phyloP scores from a whole-genome alignment of 768 basidiomycete species.

The Podaxis sp. region DNA sequence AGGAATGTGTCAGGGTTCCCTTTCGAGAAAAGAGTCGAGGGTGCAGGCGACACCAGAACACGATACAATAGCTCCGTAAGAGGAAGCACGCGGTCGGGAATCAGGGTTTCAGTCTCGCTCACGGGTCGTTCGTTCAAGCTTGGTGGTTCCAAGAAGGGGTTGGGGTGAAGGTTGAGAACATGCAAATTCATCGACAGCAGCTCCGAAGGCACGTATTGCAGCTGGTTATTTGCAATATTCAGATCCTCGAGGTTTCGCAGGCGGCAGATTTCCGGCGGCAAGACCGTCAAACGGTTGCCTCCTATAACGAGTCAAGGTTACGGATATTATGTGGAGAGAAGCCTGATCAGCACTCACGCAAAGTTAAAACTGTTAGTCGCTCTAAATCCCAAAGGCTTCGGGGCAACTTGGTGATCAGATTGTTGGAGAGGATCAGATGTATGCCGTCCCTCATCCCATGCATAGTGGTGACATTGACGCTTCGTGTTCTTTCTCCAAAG shows the following conservation, averaged over 20 bases:
- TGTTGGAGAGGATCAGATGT: conserved; percentile 54
- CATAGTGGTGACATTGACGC: conserved; percentile 19
- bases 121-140: conserved; percentile 19
- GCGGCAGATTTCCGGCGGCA: conserved; percentile 63
- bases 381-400: conserved; percentile 53
- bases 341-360: conserved; percentile 45
- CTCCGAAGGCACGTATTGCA: conserved; percentile 64
- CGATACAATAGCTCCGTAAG: conserved; percentile 36
- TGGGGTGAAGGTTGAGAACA: conserved; percentile 49
- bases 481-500: conserved; percentile 24
- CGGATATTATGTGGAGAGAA: background rate
- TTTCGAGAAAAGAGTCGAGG: conserved; percentile 14
- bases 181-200: conserved; percentile 52
- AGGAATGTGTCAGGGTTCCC: conserved; percentile 13
- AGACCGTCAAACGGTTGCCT: conserved; percentile 47
- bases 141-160: conserved; percentile 49
- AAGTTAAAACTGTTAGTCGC: conserved; percentile 57
- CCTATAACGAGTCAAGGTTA: conserved; percentile 39
- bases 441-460: conserved; percentile 33
- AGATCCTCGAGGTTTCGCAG: conserved; percentile 56
- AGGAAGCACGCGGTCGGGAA: conserved; percentile 23
- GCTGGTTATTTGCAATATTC: conserved; percentile 57
- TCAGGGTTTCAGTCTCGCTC: conserved; percentile 22
- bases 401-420: conserved; percentile 54
- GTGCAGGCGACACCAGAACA: conserved; percentile 28